These are phyloP conservation scores for Nannizzia gypsea DNA, from an alignment of 2,329 filamentous ascomycete species.

Conservation along the genomic window DNA sequence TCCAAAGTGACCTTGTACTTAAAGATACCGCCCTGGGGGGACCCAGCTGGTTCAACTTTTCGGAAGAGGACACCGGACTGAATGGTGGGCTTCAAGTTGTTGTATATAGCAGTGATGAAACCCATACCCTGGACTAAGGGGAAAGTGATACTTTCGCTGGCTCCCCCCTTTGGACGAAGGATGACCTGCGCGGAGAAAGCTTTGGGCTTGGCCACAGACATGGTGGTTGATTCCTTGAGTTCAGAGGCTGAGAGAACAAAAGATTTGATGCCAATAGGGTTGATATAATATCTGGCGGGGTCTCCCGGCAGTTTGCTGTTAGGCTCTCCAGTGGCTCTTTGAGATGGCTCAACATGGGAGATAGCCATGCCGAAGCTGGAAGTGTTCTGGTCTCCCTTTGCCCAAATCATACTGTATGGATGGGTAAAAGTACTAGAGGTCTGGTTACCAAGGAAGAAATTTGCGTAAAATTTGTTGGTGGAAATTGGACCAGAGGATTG, in stretches of 20 bases:
- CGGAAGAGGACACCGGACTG: conserved; percentile 65
- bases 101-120: conserved; percentile 69
- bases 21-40: conserved; percentile 51
- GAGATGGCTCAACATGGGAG: conserved; percentile 56
- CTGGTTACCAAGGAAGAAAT: conserved; percentile 67
- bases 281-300: conserved; percentile 61
- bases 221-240: conserved; percentile 48
- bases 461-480: conserved; percentile 56
- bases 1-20: conserved; percentile 67
- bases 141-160: conserved; percentile 55
- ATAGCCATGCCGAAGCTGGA: conserved; percentile 67
- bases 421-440: conserved; percentile 59
- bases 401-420: conserved; percentile 61
- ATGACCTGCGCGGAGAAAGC: conserved; percentile 56
- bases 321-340: conserved; percentile 54
- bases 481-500: conserved; percentile 28
- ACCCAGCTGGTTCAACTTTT: conserved; percentile 44
- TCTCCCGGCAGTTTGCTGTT: conserved; percentile 41
- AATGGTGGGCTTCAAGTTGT: conserved; percentile 56
- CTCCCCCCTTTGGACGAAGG: conserved; percentile 44
- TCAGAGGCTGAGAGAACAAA: conserved; percentile 69
- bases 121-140: conserved; percentile 83
- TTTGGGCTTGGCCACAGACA: conserved; percentile 43
- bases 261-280: conserved; percentile 71
- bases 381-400: conserved; percentile 49